Percentiles rank a stretch among this genome's conserved stretches.
Conservation (phyloP, 768 basidiomycete species). For the Collybia nuda region DNA sequence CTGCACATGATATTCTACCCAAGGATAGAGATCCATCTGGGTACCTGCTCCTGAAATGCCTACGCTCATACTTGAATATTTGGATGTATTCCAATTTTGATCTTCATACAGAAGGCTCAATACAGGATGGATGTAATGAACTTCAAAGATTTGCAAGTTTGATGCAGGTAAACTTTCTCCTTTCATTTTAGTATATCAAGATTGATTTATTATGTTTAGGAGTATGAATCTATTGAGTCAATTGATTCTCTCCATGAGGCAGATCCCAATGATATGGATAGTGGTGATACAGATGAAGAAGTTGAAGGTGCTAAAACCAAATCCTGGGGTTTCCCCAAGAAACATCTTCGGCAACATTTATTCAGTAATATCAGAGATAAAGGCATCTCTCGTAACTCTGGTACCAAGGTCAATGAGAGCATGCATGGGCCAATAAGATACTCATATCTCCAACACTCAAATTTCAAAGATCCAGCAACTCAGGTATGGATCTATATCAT, state of each 20-base stretch:
- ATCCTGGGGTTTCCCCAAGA: slow-evolving; percentile 35
- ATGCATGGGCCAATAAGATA: slow-evolving; percentile 28
- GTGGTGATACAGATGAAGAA: no score
- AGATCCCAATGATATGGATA: no score
- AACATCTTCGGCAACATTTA: slow-evolving; percentile 27
- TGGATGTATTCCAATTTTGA: slow-evolving; percentile 21
- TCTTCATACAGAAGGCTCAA: slow-evolving; percentile 24
- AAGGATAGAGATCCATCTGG: slow-evolving; percentile 9
- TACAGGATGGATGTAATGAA: slow-evolving; percentile 12
- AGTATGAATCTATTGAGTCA: neutral
- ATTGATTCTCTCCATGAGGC: no score
- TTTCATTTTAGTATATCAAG: slow-evolving; percentile 3
- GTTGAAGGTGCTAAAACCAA: slow-evolving; percentile 11
- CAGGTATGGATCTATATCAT: slow-evolving; percentile 27
- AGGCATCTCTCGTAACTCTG: slow-evolving; percentile 26
- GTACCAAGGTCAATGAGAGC: slow-evolving; percentile 30
- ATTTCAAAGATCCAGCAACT: slow-evolving; percentile 29
- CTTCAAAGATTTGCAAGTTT: slow-evolving; percentile 7
- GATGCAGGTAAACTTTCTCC: slow-evolving; percentile 15
- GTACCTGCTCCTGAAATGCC: slow-evolving; percentile 17
- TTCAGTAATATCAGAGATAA: slow-evolving; percentile 27
- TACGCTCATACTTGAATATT: slow-evolving; percentile 21
- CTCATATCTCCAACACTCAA: slow-evolving; percentile 24
- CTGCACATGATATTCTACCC: slow-evolving; percentile 9
- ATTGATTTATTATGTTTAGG: slow-evolving; percentile 3